Conservation (phyloP, 1,284 basidiomycete genomes). For the Heterobasidion occidentale region DNA sequence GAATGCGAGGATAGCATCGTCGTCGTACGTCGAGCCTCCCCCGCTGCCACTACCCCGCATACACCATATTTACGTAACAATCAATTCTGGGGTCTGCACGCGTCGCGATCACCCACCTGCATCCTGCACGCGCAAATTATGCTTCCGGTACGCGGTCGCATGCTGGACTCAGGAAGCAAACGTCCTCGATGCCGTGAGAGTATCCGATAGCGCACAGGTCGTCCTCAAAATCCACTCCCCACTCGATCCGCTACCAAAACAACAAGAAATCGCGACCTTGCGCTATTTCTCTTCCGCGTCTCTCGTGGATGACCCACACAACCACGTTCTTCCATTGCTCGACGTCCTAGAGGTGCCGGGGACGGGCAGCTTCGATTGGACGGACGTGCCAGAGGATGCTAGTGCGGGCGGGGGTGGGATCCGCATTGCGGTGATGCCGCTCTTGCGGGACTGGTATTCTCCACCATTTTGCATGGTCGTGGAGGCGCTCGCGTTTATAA, state of each 20-base stretch:
- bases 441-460: not conserved
- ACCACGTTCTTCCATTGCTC: not conserved
- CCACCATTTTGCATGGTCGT: not conserved
- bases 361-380: no score
- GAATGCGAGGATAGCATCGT: slow-evolving; percentile 1
- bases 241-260: not conserved
- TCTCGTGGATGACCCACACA: not conserved
- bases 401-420: not conserved
- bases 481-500: not conserved
- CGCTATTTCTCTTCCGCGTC: not conserved
- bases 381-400: not conserved
- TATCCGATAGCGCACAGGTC: not conserved
- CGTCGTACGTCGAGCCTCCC: not conserved
- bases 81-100: no score
- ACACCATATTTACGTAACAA: no score
- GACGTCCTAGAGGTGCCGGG: not conserved
- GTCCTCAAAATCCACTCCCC: slow-evolving; percentile 1
- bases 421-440: slow-evolving; percentile 1
- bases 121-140: no score
- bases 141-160: not conserved
- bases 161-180: not conserved
- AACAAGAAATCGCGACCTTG: not conserved
- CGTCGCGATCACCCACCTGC: no score
- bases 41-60: not conserved
- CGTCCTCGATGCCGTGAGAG: not conserved